These are phyloP conservation scores for Talaromyces sp. DNA, from an alignment of 2,329 filamentous ascomycete genomes.

Conservation along the genomic window DNA sequence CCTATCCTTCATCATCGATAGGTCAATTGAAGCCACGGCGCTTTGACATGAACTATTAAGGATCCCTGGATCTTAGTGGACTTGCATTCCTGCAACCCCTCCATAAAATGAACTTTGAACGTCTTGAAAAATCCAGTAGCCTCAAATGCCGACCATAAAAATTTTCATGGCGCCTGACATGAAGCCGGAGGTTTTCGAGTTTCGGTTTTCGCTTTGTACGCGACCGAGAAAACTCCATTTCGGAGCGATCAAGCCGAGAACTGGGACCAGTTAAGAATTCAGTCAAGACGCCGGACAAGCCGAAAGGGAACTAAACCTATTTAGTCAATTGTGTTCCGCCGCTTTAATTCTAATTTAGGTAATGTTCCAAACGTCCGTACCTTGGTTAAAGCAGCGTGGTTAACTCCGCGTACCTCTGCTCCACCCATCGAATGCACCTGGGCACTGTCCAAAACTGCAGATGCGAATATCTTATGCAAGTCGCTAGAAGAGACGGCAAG, in stretches of 20 bases:
- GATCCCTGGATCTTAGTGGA: background rate
- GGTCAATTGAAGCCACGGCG: background rate
- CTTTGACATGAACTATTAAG: slow-evolving; percentile 1
- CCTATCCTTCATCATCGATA: background rate
- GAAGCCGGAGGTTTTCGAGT: background rate
- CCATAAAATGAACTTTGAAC: too few relatives aligned
- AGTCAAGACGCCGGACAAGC: background rate
- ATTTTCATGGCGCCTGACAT: background rate
- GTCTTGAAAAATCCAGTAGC: too few relatives aligned
- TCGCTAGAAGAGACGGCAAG: too few relatives aligned
- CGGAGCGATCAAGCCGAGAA: background rate
- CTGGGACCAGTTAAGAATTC: background rate
- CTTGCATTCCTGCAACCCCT: too few relatives aligned
- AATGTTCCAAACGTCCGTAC: too few relatives aligned
- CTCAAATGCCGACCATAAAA: background rate
- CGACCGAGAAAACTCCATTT: slow-evolving; percentile 12
- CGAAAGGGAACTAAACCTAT: background rate
- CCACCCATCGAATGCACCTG: too few relatives aligned
- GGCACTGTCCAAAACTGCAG: too few relatives aligned
- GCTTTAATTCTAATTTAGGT: background rate
- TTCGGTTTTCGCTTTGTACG: background rate
- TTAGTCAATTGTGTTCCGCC: background rate
- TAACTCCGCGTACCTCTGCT: too few relatives aligned
- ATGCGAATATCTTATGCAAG: too few relatives aligned
- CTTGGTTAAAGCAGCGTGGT: too few relatives aligned